Evolutionary conservation across 306 rosid genomes (phyloP).

Genomic region (Begonia fuchsioides): DNA sequence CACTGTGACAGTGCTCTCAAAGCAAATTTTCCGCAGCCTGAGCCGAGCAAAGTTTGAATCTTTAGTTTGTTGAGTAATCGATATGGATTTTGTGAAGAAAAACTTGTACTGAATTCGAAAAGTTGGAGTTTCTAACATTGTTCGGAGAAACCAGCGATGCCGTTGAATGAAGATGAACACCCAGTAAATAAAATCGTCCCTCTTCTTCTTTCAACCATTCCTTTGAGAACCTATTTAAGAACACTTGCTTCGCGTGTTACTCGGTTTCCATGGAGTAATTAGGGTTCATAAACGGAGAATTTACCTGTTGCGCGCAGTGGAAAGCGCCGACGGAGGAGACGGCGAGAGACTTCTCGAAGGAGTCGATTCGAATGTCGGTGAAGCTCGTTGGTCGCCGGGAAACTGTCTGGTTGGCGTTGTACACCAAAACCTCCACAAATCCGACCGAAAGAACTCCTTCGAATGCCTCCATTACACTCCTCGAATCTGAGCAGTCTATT

Average conservation of each 20-base stretch:
- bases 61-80: too few species aligned
- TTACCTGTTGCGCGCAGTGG: constrained; percentile 88
- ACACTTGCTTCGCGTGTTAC: too few species aligned
- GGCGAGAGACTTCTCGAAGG: constrained; percentile 61
- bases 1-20: constrained; percentile 85
- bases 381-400: constrained; percentile 33
- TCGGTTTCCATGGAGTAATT: background rate
- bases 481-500: constrained; percentile 78
- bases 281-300: background rate
- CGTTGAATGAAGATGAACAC: constrained; percentile 70
- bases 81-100: too few species aligned
- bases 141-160: constrained; percentile 65
- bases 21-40: constrained; percentile 97
- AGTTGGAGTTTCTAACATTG: constrained; percentile 30
- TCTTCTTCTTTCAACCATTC: constrained; percentile 83
- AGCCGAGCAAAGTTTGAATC: background rate
- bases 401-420: constrained; percentile 50
- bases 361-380: constrained; percentile 34
- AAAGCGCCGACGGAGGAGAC: constrained; percentile 85
- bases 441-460: constrained; percentile 81
- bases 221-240: constrained; percentile 45
- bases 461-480: constrained; percentile 77
- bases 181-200: constrained; percentile 91
- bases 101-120: background rate
- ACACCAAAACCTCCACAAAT: constrained; percentile 70